Evolutionary conservation across 805 yeast species (phyloP), one percentile per base, ranked within the genome.

Genomic region (Kockiozyma suomiensis): DNA sequence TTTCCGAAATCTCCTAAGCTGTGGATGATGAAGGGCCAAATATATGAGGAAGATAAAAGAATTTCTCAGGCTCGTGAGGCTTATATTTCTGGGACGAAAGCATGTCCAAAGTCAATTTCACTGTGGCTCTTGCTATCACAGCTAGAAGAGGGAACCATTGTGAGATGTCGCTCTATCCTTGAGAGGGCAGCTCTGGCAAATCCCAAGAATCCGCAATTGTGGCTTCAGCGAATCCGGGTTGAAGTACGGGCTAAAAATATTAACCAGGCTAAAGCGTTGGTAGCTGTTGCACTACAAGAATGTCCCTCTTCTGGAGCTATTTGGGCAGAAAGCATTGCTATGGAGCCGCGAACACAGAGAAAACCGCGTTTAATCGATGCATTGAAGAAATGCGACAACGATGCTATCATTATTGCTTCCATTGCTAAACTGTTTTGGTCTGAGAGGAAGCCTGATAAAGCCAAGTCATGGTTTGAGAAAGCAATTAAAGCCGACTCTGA

Each of bases 401-500:
- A 85, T 52, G 78, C 86, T 0, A 60, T 77, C 17, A 81, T 93
- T 0, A 74, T 92, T 12, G 66, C 82, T 12, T 79, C 82, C 0
- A 85, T 90, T 33, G 97, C 94, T 0, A 74, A 78, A 12, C 81
- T 83, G 57, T 85, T 91, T 62, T 86, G 86, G 85, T 68, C 75
- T 1, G 87, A 83, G 26, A 86, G 87, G 0, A 87, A 87, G 65
- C 72, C 79, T 26, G 74, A 79, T 1, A 86, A 85, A 64, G 89
- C 96, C 0, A 75, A 78, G 56, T 79, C 85, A 13, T 92, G 97
- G 90, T 82, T 90, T 57, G 86, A 86, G 50, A 77, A 87, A 54
- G 88, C 94, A 0, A 70, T 86, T 10, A 76, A 74, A n/a, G 76
- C 78, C 1, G 84, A 85, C 57, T 71, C 76, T 0, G 76, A 73